A percentile compares a stretch with the other conserved stretches of the same genome.
phyloP scores from a whole-genome alignment of 2,329 filamentous ascomycete species.

The Fusarium stilboides region DNA sequence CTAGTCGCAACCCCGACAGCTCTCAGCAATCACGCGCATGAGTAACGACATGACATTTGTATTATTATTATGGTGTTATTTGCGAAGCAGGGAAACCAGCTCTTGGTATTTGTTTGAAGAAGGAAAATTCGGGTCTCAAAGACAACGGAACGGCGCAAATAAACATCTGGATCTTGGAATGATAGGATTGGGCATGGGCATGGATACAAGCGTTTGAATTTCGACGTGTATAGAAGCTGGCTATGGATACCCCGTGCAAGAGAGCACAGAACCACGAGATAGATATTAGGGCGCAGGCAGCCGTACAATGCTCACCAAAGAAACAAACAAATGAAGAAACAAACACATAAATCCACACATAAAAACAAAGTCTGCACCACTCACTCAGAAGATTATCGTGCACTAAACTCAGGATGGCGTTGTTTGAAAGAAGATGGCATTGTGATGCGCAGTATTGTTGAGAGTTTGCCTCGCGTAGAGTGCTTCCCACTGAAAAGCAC shows the following conservation, averaged over 20 bases:
- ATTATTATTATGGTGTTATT: constrained; percentile 33
- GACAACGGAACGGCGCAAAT: constrained; percentile 30
- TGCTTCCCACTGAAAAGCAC: constrained; percentile 1
- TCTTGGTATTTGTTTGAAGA: neutral
- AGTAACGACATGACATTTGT: constrained; percentile 43
- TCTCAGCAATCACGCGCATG: constrained; percentile 22
- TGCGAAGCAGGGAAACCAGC: constrained; percentile 16
- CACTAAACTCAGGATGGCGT: neutral
- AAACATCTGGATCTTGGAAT: constrained; percentile 23
- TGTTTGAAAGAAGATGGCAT: neutral
- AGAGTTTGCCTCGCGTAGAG: constrained; percentile 10
- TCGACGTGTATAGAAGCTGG: constrained; percentile 32
- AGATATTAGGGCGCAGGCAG: constrained; percentile 29
- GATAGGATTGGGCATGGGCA: neutral
- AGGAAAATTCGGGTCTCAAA: constrained; percentile 19
- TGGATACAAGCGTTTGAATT: constrained; percentile 33
- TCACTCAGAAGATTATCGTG: neutral
- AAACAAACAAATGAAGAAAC: constrained; percentile 20
- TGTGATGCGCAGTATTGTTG: neutral
- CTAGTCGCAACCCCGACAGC: constrained; percentile 30
- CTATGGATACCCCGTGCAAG: constrained; percentile 46
- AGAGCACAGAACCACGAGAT: constrained; percentile 33
- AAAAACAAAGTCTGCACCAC: neutral
- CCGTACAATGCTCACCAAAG: constrained; percentile 10
- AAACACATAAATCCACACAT: constrained; percentile 4